Base-by-base conservation (phyloP, 2,329 filamentous ascomycete species). In the Sporothrix pallida region DNA sequence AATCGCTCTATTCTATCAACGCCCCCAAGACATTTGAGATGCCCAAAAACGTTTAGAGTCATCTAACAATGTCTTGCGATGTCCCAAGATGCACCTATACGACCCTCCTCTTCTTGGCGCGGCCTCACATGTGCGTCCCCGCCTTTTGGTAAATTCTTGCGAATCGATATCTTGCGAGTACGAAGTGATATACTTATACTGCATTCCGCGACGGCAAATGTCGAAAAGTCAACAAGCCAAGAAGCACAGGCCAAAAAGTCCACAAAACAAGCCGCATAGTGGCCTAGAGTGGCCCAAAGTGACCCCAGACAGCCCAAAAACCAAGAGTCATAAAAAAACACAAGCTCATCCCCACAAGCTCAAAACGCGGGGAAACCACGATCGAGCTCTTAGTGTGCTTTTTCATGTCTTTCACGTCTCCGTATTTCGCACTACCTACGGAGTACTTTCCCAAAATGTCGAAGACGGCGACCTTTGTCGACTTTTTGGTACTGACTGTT, bases 311-410 rank as follows among this genome's bases (percentile, higher is more conserved):
- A 37, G 31, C 31, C 31, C 31, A 37, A 37, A 37, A 37, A 37
- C 31, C 31, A 37, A 37, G 31, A 37, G 31, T 5, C 31, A 37
- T 3, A 2, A 37, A 31, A 5, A 31, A 37, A 3, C 31, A 37
- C 31, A 37, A 37, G 31, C 31, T 37, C 31, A 37, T 37, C 31
- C 6, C 60, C n/a, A 46, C 37, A 23, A 65, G n/a, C 1, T 65
- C 60, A 12, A 65, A n/a, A 65, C 60, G 60, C 60, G 60, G 60
- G 58, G 60, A 63, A 65, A 44, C 17, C 37, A 44, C 60, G 9
- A 65, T 46, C 42, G 42, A 46, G 31, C 4, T 44, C n/a, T 42
- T 65, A 65, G 60, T 65, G 31, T 37, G 31, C 4, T 37, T 37
- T 37, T 37, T 37, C 3, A 6, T 37, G 31, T 37, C 31, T 37